phyloP scores from a whole-genome alignment of 305 asterid species.

The Solanum aculeatissimum region DNA sequence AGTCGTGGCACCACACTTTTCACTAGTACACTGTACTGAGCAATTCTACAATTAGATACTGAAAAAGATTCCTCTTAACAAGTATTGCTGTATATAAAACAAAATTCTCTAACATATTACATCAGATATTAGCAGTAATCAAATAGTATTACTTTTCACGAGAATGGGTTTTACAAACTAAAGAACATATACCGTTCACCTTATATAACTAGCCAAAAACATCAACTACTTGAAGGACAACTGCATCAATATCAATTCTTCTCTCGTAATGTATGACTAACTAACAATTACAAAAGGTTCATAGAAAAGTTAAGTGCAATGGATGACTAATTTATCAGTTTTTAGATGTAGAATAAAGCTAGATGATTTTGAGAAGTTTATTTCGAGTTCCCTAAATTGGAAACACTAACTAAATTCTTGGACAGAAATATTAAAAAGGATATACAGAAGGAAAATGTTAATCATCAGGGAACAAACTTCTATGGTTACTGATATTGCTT shows the following conservation, averaged over 20 bases:
- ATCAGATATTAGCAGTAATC: background rate
- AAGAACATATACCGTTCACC: background rate
- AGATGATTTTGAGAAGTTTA: background rate
- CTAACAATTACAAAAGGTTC: background rate
- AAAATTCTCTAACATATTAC: background rate
- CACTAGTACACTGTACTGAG: background rate
- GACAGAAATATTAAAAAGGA: background rate
- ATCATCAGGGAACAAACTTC: background rate
- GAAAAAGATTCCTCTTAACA: background rate
- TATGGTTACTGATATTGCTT: background rate
- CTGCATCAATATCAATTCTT: background rate
- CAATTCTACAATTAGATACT: background rate
- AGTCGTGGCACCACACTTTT: background rate
- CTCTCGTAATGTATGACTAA: background rate
- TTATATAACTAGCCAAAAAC: background rate
- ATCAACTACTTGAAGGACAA: background rate
- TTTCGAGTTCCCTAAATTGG: background rate
- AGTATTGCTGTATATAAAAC: background rate
- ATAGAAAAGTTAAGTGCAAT: background rate
- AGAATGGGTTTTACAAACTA: background rate
- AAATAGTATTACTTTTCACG: background rate
- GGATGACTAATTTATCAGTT: background rate
- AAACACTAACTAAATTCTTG: background rate
- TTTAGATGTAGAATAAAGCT: background rate
- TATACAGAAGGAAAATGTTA: background rate